Conservation (phyloP, 805 yeast genomes). For the Metschnikowia noctiluminum region DNA sequence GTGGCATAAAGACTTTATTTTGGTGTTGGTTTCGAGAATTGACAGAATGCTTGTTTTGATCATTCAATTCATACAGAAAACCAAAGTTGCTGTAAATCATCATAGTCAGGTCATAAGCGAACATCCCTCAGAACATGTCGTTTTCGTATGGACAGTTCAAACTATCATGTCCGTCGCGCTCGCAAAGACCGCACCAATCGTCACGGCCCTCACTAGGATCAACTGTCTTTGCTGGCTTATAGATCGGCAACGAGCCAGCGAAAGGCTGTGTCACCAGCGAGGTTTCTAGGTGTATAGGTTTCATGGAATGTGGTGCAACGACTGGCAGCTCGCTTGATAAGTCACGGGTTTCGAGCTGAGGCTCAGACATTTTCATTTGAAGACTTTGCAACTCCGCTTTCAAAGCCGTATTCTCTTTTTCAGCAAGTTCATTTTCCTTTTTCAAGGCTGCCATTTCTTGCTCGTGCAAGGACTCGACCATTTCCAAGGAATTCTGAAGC, state of each 20-base stretch:
- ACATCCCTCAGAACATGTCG: conserved; percentile 40
- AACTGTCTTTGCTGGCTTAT: conserved; percentile 42
- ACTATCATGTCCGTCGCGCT: conserved; percentile 83
- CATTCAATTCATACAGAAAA: too few species aligned
- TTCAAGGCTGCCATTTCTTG: conserved; percentile 28
- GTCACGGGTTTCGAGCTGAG: background rate
- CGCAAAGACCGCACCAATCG: conserved; percentile 93
- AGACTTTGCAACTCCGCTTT: conserved; percentile 2
- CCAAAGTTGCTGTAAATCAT: too few species aligned
- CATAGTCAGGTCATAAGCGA: too few species aligned
- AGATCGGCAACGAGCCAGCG: conserved; percentile 42
- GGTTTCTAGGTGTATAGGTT: background rate
- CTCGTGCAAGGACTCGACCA: conserved; percentile 39
- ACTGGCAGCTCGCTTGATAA: background rate
- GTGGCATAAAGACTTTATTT: too few species aligned
- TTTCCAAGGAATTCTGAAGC: conserved; percentile 41
- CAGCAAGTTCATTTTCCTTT: conserved; percentile 25
- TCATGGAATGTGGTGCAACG: background rate
- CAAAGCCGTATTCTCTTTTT: conserved; percentile 11
- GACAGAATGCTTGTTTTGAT: too few species aligned
- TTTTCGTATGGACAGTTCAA: conserved; percentile 84
- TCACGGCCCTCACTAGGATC: conserved; percentile 75
- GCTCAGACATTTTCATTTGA: background rate
- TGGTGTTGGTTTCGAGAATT: too few species aligned
- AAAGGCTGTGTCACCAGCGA: background rate